Base-by-base conservation (phyloP, 2,329 filamentous ascomycete genomes). In the Neurospora sp. region DNA sequence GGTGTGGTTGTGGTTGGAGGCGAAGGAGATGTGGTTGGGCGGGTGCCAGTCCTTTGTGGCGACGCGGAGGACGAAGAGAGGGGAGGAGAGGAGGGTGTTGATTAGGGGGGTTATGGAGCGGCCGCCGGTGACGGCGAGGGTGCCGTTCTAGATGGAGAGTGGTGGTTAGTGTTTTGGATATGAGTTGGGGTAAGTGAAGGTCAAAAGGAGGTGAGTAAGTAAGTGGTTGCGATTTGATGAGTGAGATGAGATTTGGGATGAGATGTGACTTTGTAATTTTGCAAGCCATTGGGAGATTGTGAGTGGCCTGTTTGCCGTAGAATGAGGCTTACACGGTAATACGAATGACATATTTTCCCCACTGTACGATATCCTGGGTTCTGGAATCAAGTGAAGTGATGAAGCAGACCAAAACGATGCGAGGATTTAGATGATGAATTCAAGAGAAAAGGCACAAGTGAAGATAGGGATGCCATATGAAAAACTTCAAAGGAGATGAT, bases 21-120 rank as follows among this genome's bases (percentile, higher is more conserved):
- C 93, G 80, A 99, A 99, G 57, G 95, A 97, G 79, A 97, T 85
- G 83, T 98, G 95, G 77, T 90, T 81, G 2, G 76, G 74, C 0
- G 96, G 96, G 78, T 99, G 96, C 84, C 88, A 96, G 86, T 99
- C 96, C 78, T 93, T 91, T n/a, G 95, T 97, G 65, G 92, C 93
- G 74, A 98, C 82, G 74, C 90, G 92, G 76, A 91, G 79, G 46
- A 83, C 80, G 77, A 97, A 96, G 66, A 88, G 87, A 5, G 91
- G 89, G 33, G 90, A 84, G 4, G 80, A 74, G 70, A 98, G 87
- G 66, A 98, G 89, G 67, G 81, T 74, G 83, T 97, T 97, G 81
- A 98, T 86, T 19, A 85, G 74, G 2, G 88, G 84, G 8, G 90
- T 86, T 71, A 97, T 89, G 73, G 86, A 82, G 73, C 92, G 90